phyloP scores from a whole-genome alignment of 1,284 basidiomycete species.

The Coriolopsis trogii region DNA sequence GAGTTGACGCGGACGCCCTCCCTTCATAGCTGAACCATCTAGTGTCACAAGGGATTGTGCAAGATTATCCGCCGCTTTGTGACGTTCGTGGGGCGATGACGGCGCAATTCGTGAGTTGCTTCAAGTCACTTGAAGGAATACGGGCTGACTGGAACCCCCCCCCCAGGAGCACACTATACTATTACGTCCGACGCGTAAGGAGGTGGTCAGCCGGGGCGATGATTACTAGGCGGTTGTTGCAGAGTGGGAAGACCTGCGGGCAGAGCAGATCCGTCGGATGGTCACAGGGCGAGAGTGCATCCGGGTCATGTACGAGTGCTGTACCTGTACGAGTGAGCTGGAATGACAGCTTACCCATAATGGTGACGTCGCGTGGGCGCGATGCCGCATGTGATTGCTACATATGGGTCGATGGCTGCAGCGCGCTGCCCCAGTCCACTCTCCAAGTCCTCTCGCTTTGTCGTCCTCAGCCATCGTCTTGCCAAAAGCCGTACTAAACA shows the following conservation, averaged over 20 bases:
- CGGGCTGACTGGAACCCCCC: not conserved
- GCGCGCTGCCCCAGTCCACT: slow-evolving; percentile 3
- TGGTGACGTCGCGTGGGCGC: slow-evolving; percentile 11
- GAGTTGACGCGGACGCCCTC: slow-evolving; percentile 5
- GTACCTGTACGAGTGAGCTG: slow-evolving; percentile 6
- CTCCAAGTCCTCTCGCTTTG: slow-evolving; percentile 16
- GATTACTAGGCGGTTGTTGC: slow-evolving; percentile 60
- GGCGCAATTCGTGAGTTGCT: slow-evolving; percentile 81
- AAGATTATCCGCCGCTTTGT: slow-evolving; percentile 90
- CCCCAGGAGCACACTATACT: slow-evolving; percentile 90
- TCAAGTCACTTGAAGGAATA: not conserved
- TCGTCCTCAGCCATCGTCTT: slow-evolving; percentile 15
- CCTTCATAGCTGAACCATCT: slow-evolving; percentile 80
- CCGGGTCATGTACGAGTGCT: slow-evolving; percentile 10
- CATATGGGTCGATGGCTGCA: not conserved
- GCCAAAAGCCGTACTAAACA: slow-evolving; percentile 5
- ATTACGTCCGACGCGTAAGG: slow-evolving; percentile 84
- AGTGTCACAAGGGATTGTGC: slow-evolving; percentile 87
- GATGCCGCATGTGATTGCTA: slow-evolving; percentile 20
- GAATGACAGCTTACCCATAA: slow-evolving; percentile 9
- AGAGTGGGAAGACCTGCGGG: slow-evolving; percentile 7
- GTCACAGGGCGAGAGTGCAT: slow-evolving; percentile 12
- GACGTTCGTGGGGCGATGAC: slow-evolving; percentile 88
- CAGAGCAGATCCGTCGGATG: no score
- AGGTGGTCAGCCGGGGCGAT: slow-evolving; percentile 92